Evolutionary conservation across 1,284 basidiomycete species (phyloP).

Genomic region (Flammula alnicola): DNA sequence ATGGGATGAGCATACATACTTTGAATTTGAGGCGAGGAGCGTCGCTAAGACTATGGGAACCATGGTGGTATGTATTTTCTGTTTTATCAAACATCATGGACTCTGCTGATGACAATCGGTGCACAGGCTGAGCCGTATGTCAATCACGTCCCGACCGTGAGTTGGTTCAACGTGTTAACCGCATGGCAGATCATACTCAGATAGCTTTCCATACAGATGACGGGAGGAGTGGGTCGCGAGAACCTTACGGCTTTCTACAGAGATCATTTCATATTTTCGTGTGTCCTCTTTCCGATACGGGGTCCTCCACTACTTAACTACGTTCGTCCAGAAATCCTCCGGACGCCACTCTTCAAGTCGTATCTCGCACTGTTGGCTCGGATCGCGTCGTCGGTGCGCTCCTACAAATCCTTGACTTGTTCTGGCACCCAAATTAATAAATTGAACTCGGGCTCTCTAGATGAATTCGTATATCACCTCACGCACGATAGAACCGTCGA

Average conservation of each 20-base stretch:
- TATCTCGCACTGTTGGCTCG: constrained; percentile 56
- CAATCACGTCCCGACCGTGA: constrained; percentile 50
- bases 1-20: constrained; percentile 57
- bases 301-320: background rate
- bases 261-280: constrained; percentile 55
- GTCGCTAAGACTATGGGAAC: constrained; percentile 59
- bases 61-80: constrained; percentile 47
- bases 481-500: constrained; percentile 52
- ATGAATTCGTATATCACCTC: constrained; percentile 51
- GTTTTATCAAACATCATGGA: background rate
- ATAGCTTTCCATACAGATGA: constrained; percentile 39
- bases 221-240: constrained; percentile 57
- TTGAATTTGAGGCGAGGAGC: constrained; percentile 53
- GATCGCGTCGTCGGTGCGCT: constrained; percentile 51
- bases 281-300: constrained; percentile 16
- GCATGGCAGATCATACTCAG: background rate
- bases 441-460: constrained; percentile 30
- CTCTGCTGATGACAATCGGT: background rate
- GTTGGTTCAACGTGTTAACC: background rate
- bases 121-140: constrained; percentile 52
- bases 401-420: background rate
- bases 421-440: background rate
- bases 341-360: constrained; percentile 45
- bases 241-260: constrained; percentile 56
- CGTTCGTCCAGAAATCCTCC: constrained; percentile 43